Evolutionary conservation across 2,329 filamentous ascomycete species (phyloP).

Genomic region (Paracamarosporium sp.): DNA sequence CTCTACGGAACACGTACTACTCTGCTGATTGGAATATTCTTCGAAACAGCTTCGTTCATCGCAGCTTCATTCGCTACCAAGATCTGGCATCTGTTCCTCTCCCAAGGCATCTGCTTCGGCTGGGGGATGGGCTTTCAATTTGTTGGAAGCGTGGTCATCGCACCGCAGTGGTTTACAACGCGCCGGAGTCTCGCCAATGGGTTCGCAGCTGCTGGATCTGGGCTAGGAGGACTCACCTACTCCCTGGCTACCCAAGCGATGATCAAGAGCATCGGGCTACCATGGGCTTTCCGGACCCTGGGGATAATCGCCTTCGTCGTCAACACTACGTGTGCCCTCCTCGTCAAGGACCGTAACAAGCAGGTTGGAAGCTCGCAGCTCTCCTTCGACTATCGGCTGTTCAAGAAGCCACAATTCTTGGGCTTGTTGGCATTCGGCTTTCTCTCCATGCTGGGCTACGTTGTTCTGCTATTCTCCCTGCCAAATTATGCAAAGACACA

Average conservation of each 20-base stretch:
- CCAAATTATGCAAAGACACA: conserved; percentile 75
- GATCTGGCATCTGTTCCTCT: conserved; percentile 79
- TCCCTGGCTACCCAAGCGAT: conserved; percentile 72
- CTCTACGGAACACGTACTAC: conserved; percentile 68
- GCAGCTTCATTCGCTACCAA: conserved; percentile 71
- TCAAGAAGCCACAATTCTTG: conserved; percentile 68
- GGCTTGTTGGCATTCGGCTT: conserved; percentile 72
- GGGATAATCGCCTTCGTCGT: conserved; percentile 69
- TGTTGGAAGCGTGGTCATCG: conserved; percentile 70
- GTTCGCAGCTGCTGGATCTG: conserved; percentile 71
- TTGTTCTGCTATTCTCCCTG: conserved; percentile 78
- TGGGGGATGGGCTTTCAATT: conserved; percentile 80
- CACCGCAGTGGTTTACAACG: conserved; percentile 77
- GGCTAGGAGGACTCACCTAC: conserved; percentile 76
- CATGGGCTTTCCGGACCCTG: conserved; percentile 71
- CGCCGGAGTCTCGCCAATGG: conserved; percentile 74
- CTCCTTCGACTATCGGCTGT: conserved; percentile 69
- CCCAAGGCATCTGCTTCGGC: conserved; percentile 79
- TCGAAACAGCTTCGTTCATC: conserved; percentile 71
- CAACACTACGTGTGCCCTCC: conserved; percentile 67
- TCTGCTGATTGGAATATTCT: conserved; percentile 68
- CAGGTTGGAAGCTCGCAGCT: conserved; percentile 70
- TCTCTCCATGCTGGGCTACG: conserved; percentile 76
- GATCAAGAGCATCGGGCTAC: conserved; percentile 68
- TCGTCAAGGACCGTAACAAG: conserved; percentile 76